Evolutionary conservation across 2,329 filamentous ascomycete species (phyloP).

Genomic region (Colletotrichum zoysiae): DNA sequence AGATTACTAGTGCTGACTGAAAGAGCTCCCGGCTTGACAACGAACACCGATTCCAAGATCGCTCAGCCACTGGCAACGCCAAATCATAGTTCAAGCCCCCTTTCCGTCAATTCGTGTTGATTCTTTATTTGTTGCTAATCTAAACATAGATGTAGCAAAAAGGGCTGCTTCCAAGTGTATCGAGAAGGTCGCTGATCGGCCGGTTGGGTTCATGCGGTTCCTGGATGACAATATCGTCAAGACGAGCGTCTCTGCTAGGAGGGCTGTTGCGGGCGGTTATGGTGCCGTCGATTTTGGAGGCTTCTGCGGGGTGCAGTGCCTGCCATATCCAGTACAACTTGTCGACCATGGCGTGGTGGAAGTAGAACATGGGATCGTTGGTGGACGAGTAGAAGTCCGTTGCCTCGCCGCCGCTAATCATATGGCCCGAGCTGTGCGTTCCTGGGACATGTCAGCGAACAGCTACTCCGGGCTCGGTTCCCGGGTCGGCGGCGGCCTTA

Average conservation of each 20-base stretch:
- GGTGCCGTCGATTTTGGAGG: conserved; percentile 42
- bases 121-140: background rate
- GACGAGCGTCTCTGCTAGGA: conserved; percentile 42
- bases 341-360: conserved; percentile 47
- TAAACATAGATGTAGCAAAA: conserved; percentile 52
- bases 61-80: no score
- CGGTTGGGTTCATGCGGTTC: conserved; percentile 44
- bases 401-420: conserved; percentile 46
- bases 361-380: conserved; percentile 46
- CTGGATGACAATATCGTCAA: conserved; percentile 46
- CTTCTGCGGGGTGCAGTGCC: conserved; percentile 41
- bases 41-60: no score
- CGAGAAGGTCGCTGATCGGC: conserved; percentile 51
- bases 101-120: background rate
- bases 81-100: no score
- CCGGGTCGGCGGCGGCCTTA: background rate
- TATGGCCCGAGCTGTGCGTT: conserved; percentile 47
- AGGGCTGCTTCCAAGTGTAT: conserved; percentile 49
- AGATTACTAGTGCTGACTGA: no score
- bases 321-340: conserved; percentile 48
- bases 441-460: background rate
- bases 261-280: conserved; percentile 42
- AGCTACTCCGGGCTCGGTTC: conserved; percentile 13
- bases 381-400: conserved; percentile 47
- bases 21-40: no score